Evolutionary conservation across 208 protist genomes (phyloP).

Genomic region (Angomonas desouzai): DNA sequence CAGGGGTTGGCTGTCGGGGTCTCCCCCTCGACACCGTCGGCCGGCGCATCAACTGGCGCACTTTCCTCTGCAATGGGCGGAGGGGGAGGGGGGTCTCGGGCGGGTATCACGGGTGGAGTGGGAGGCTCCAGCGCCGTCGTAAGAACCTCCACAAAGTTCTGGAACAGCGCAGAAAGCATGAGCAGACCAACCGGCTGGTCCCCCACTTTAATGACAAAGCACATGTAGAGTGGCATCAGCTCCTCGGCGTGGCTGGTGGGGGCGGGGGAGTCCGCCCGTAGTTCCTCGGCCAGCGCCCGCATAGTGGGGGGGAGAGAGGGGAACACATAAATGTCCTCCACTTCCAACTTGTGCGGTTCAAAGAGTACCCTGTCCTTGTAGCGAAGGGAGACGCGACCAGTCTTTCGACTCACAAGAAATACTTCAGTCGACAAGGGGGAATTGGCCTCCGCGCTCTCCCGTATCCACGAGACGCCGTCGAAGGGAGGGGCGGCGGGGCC

Average conservation of each 20-base stretch:
- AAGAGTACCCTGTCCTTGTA: conserved; percentile 28
- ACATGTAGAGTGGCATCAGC: conserved; percentile 11
- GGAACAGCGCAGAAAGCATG: conserved; percentile 13
- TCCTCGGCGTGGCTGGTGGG: neutral
- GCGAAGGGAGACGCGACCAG: conserved; percentile 25
- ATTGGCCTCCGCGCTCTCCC: conserved; percentile 14
- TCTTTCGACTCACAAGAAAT: conserved; percentile 29
- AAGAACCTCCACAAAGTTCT: conserved; percentile 16
- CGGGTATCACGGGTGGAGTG: neutral
- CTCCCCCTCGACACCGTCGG: neutral
- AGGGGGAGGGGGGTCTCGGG: neutral
- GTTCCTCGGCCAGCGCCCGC: conserved; percentile 24
- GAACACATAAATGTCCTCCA: conserved; percentile 30
- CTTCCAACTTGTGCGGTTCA: conserved; percentile 15
- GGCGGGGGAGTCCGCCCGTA: conserved; percentile 15
- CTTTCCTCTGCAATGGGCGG: neutral
- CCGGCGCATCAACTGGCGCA: neutral
- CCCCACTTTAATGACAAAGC: neutral
- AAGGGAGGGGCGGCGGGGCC: neutral
- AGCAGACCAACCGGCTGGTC: conserved; percentile 6
- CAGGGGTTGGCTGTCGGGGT: too few species aligned
- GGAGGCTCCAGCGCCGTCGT: conserved; percentile 13
- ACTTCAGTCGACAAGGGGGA: conserved; percentile 29
- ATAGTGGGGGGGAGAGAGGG: conserved; percentile 21
- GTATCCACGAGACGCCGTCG: conserved; percentile 18